Evolutionary conservation across 495 filamentous ascomycete genomes (phyloP), one percentile per base, ranked within the genome.

Genomic region (Xylaria longipes): DNA sequence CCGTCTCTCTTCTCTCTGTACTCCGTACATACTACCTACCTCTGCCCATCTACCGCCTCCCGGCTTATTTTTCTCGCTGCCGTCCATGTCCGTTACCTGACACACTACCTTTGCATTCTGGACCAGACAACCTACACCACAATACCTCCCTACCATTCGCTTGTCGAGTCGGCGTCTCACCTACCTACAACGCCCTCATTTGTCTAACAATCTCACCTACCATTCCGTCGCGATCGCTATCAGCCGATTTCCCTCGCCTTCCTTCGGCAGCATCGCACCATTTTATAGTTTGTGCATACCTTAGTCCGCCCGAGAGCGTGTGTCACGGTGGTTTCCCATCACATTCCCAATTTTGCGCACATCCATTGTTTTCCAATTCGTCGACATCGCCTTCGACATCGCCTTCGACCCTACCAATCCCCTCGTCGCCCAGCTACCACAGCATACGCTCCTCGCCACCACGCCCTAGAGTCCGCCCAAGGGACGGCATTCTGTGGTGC

Each of bases 101-200:
- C 57, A 48, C 57, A 70, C 43, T 43, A 43, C 57, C 35, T 15
- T 27, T 58, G 68, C 58, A 63, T 70, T 64, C 48, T 52, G 46
- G 8, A 37, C 68, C 45, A 64, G n/a, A 43, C 58, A 39, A 7
- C 48, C 48, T 67, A 56, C 29, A 65, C 48, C 56, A 56, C 29
- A 65, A 62, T 35, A 31, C 29, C 29, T 22, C 43, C 45, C 63
- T 27, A 29, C 46, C 58, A 56, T 71, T 71, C 61, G 50, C 69
- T 65, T 66, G 61, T 66, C 69, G 52, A 71, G 48, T 50, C 50
- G 69, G 69, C 52, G 37, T 71, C 52, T 66, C 69, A 65, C 69
- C 45, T 65, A 66, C 33, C 58, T 70, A 56, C 68, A n/a, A 35
- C 68, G 68, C 68, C 68, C 33, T 61, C 48, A 22, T 45, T 22